phyloP scores from a whole-genome alignment of 768 basidiomycete species.

The Phaeotremella skinneri region DNA sequence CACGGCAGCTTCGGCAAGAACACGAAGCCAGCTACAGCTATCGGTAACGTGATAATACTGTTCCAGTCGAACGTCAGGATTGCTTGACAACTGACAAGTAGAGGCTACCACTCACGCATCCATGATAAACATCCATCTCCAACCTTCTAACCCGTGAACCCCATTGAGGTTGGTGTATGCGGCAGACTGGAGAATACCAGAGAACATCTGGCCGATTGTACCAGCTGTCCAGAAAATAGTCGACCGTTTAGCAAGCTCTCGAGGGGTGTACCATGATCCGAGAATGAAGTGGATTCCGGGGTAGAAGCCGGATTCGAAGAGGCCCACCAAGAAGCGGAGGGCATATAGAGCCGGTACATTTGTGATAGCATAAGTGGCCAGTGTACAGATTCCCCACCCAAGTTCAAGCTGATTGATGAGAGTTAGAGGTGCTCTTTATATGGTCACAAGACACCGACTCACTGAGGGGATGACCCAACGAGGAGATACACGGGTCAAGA shows the following conservation, averaged over 20 bases:
- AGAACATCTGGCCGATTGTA: constrained; percentile 36
- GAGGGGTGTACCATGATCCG: constrained; percentile 46
- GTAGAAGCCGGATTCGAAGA: constrained; percentile 47
- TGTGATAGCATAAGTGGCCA: constrained; percentile 40
- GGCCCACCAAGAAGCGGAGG: constrained; percentile 45
- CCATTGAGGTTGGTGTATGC: constrained; percentile 41
- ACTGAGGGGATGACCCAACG: constrained; percentile 41
- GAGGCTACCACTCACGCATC: background rate
- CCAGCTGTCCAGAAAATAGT: constrained; percentile 44
- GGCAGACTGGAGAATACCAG: constrained; percentile 40
- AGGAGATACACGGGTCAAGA: constrained; percentile 41
- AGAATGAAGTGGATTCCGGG: constrained; percentile 46
- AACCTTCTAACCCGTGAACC: constrained; percentile 31
- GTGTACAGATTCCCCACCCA: constrained; percentile 43
- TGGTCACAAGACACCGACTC: background rate
- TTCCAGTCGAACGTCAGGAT: background rate
- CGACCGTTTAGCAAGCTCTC: constrained; percentile 43
- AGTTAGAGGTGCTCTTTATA: background rate
- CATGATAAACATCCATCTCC: constrained; percentile 38
- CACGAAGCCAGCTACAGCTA: constrained; percentile 23
- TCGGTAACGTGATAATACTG: constrained; percentile 21
- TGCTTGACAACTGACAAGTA: background rate
- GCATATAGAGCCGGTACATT: constrained; percentile 37
- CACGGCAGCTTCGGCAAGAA: constrained; percentile 34
- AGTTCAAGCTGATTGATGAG: constrained; percentile 30